Conservation (phyloP, 192 early-diverging fungal species). For the Coemansia sp. region DNA sequence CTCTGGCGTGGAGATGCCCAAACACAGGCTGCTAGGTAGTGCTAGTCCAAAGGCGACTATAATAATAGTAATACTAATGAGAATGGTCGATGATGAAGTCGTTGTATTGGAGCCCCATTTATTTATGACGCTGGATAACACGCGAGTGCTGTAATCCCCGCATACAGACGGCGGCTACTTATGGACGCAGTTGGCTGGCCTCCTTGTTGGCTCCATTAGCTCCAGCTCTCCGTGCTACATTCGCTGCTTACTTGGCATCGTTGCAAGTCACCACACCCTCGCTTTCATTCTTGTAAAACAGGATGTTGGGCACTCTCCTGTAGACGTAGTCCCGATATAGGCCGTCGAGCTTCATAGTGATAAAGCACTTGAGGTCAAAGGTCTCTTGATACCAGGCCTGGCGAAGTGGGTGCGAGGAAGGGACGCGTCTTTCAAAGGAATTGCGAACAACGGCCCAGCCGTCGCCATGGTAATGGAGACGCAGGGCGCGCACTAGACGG, state of each 20-base stretch:
- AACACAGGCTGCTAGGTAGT: too few species aligned
- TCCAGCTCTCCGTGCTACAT: too few species aligned
- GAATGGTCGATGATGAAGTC: too few species aligned
- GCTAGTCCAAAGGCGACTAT: too few species aligned
- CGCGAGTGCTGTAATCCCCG: too few species aligned
- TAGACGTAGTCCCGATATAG: conserved; percentile 66
- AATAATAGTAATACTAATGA: too few species aligned
- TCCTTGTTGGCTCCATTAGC: too few species aligned
- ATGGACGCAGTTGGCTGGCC: too few species aligned
- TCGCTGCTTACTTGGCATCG: not conserved
- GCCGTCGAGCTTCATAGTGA: conserved; percentile 69
- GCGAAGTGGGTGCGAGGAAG: conserved; percentile 49
- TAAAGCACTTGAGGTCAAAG: conserved; percentile 64
- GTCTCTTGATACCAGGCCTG: conserved; percentile 51
- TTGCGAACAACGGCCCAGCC: conserved; percentile 65
- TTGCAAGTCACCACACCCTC: conserved; percentile 17
- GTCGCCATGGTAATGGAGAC: conserved; percentile 60
- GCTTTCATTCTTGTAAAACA: conserved; percentile 39
- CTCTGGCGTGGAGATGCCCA: too few species aligned
- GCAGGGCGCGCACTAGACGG: conserved; percentile 62
- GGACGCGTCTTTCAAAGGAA: conserved; percentile 54
- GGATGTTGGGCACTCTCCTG: conserved; percentile 47
- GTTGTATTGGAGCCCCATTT: too few species aligned
- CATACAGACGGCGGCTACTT: too few species aligned
- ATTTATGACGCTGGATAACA: too few species aligned